Conservation (phyloP, 495 filamentous ascomycete genomes). For the Penicilliopsis zonata region DNA sequence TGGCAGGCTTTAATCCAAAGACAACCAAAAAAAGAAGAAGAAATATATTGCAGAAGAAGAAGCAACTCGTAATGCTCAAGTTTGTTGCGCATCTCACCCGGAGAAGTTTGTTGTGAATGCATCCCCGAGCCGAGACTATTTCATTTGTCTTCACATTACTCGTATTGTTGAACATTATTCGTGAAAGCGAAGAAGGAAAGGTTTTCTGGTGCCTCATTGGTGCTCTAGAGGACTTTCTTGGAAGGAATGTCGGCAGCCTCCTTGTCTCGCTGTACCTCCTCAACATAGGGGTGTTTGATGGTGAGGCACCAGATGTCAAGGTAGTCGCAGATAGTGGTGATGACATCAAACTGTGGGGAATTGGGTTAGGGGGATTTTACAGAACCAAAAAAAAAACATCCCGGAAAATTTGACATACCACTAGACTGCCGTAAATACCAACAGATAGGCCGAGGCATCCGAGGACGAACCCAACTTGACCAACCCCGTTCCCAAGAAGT, state of each 20-base stretch:
- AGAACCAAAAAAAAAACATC: no score
- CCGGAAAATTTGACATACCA: no score
- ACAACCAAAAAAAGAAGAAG: no score
- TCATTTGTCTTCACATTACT: not conserved
- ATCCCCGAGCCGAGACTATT: no score
- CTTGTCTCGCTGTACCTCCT: slow-evolving; percentile 16
- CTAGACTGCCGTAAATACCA: slow-evolving; percentile 90
- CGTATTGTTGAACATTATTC: not conserved
- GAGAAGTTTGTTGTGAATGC: no score
- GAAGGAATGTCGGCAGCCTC: slow-evolving; percentile 10
- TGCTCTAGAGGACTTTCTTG: slow-evolving; percentile 17
- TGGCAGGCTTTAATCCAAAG: no score
- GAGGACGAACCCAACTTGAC: slow-evolving; percentile 81
- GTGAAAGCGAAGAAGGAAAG: not conserved
- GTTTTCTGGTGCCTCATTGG: slow-evolving; percentile 6
- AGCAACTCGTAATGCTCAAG: no score
- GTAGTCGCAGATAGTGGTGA: slow-evolving; percentile 94
- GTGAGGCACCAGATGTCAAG: slow-evolving; percentile 96
- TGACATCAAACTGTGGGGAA: slow-evolving; percentile 57
- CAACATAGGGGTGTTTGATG: slow-evolving; percentile 58
- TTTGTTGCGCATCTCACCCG: no score
- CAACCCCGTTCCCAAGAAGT: slow-evolving; percentile 57
- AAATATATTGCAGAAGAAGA: no score
- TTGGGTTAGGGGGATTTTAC: not conserved
- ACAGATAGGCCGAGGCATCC: slow-evolving; percentile 65